Percentiles rank a stretch among this genome's conserved stretches.
Conservation (phyloP, 169 alveolate species). For the Eimeria praecox region DNA sequence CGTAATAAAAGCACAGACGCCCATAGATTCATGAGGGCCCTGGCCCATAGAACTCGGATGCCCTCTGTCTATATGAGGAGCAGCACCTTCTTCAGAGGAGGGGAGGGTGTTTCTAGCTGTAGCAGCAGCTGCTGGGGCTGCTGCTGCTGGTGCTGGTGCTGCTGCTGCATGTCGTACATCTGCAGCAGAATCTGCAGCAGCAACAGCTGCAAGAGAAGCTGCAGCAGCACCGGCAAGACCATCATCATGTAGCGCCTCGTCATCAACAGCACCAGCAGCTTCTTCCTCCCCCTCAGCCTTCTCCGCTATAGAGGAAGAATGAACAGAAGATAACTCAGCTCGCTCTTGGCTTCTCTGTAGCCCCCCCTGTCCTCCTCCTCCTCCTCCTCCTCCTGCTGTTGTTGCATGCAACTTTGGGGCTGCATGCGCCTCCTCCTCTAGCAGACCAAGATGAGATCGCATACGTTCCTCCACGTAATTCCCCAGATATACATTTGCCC, state of each 20-base stretch:
- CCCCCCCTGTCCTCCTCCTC: too few species aligned
- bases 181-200: background rate
- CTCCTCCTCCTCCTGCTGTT: background rate
- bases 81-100: background rate
- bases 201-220: background rate
- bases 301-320: background rate
- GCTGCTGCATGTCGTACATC: background rate
- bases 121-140: background rate
- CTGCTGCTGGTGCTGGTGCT: conserved; percentile 2
- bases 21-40: background rate
- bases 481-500: background rate
- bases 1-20: conserved; percentile 16
- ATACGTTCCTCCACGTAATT: background rate
- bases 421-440: conserved; percentile 5
- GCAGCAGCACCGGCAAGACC: background rate
- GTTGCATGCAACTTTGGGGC: background rate
- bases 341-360: too few species aligned
- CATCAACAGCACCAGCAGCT: background rate
- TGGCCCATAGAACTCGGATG: background rate
- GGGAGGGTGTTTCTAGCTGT: background rate
- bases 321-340: background rate
- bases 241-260: background rate
- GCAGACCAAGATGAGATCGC: background rate
- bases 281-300: background rate
- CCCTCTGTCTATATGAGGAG: background rate